Evolutionary conservation across 805 yeast species (phyloP).

Genomic region (Zygoascus bituminiphila): DNA sequence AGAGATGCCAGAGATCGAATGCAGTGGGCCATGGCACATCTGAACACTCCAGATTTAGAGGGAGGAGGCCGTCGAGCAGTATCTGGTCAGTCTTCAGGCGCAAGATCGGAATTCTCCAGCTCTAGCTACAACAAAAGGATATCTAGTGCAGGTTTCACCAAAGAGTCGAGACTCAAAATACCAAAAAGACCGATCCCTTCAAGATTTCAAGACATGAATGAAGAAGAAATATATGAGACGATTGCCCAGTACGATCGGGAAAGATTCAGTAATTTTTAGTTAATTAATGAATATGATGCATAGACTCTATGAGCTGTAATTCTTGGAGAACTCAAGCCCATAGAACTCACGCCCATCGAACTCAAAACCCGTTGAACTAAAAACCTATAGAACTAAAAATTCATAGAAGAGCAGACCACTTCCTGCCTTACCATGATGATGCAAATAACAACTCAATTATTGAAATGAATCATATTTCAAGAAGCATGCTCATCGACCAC

Average conservation of each 20-base stretch:
- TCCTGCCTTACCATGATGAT: no score
- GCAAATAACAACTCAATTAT: no score
- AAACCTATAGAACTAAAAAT: no score
- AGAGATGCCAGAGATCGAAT: slow-evolving; percentile 10
- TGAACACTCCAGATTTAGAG: slow-evolving; percentile 5
- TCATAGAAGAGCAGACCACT: no score
- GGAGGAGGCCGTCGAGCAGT: background rate
- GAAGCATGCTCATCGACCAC: no score
- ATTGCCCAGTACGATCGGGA: slow-evolving; percentile 15
- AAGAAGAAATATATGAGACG: slow-evolving; percentile 1
- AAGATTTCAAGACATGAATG: background rate
- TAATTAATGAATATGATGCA: background rate
- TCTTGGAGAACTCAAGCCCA: no score
- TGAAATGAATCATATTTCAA: no score
- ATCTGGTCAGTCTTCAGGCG: background rate
- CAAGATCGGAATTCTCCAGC: background rate
- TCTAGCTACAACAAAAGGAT: slow-evolving; percentile 6
- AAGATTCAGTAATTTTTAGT: slow-evolving; percentile 5
- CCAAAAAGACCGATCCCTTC: background rate
- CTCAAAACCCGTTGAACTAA: no score
- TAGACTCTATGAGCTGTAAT: no score
- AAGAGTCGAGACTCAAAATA: slow-evolving; percentile 5
- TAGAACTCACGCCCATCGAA: no score
- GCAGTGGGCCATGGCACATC: slow-evolving; percentile 12
- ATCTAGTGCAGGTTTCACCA: slow-evolving; percentile 16